A percentile compares a stretch with the other conserved stretches of the same genome.
Evolutionary conservation across 306 rosid genomes (phyloP).

Genomic region (Gastrolobium bilobum): DNA sequence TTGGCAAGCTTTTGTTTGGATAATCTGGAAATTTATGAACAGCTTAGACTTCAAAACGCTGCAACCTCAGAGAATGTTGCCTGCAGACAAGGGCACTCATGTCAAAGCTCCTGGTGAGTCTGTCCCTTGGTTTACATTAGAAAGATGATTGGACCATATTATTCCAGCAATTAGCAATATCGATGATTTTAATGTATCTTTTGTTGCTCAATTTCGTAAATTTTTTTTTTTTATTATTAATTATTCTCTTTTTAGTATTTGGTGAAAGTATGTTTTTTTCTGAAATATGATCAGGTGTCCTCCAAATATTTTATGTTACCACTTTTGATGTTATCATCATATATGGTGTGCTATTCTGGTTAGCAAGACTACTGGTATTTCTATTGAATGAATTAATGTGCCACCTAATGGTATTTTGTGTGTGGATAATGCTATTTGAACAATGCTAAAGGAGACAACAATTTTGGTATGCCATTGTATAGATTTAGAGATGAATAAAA

Average conservation of each 20-base stretch:
- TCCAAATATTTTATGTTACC: slow-evolving; percentile 4
- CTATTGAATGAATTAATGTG: slow-evolving; percentile 14
- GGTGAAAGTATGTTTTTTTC: slow-evolving; percentile 11
- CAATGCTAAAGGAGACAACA: background rate
- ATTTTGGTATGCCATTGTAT: background rate
- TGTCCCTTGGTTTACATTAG: slow-evolving; percentile 44
- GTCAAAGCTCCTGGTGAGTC: slow-evolving; percentile 59
- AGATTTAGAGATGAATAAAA: slow-evolving; percentile 33
- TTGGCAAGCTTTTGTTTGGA: slow-evolving; percentile 46
- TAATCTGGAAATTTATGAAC: slow-evolving; percentile 47
- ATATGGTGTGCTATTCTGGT: slow-evolving; percentile 23
- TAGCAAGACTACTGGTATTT: slow-evolving; percentile 8
- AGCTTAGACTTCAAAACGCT: slow-evolving; percentile 37
- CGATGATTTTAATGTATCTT: slow-evolving; percentile 38
- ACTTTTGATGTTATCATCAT: slow-evolving; percentile 14
- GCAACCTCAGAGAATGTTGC: slow-evolving; percentile 60
- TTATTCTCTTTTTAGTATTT: slow-evolving; percentile 22
- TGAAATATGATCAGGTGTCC: slow-evolving; percentile 26
- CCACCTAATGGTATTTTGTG: background rate
- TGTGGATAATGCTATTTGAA: background rate
- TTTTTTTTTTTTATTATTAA: background rate
- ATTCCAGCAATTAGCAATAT: slow-evolving; percentile 27
- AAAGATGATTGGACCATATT: slow-evolving; percentile 36
- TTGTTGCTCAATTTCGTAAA: background rate
- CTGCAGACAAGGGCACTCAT: slow-evolving; percentile 57